Evolutionary conservation across 1,139 yeast species (phyloP).

Genomic region (Debaryomyces psychrophilus): DNA sequence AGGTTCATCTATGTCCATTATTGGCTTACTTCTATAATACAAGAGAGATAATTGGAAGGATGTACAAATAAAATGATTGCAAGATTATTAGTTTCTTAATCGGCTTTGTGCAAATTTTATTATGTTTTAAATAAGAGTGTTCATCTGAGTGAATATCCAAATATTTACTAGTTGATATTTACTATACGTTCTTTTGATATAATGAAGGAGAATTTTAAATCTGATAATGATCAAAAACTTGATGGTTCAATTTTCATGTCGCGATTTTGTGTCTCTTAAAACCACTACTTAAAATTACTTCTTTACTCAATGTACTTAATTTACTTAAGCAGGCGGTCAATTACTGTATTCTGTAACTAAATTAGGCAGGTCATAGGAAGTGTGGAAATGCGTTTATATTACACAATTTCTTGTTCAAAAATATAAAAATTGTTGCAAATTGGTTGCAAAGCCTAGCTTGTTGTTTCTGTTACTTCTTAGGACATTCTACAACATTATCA

Average conservation of each 20-base stretch:
- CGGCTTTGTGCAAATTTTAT: background rate
- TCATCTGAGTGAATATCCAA: background rate
- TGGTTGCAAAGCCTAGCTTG: too few relatives aligned
- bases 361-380: too few relatives aligned
- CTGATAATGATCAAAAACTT: background rate
- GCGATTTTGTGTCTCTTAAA: background rate
- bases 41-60: slow-evolving; percentile 1
- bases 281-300: too few relatives aligned
- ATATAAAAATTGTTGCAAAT: too few relatives aligned
- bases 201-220: background rate
- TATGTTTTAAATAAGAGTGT: background rate
- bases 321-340: too few relatives aligned
- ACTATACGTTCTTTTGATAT: background rate
- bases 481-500: too few relatives aligned
- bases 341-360: too few relatives aligned
- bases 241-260: slow-evolving; percentile 2
- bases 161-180: background rate
- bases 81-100: background rate
- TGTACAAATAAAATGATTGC: slow-evolving; percentile 3
- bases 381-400: too few relatives aligned
- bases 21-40: slow-evolving; percentile 8
- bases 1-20: slow-evolving; percentile 19
- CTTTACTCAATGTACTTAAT: too few relatives aligned
- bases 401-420: too few relatives aligned
- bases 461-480: too few relatives aligned